Evolutionary conservation across 179 eudicot genomes (phyloP).

Genomic region (Carnegiea gigantea): DNA sequence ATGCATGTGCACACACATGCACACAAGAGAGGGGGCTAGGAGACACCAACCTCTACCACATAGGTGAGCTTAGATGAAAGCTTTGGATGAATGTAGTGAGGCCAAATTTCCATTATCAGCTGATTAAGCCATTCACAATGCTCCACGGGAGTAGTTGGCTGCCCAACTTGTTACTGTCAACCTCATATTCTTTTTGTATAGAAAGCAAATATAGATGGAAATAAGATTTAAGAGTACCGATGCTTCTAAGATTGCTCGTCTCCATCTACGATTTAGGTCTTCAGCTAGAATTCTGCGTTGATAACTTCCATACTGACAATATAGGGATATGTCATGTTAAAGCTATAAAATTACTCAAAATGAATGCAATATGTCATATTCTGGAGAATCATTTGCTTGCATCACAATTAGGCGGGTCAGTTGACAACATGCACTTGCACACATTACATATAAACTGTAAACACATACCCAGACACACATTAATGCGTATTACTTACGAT

Average conservation of each 20-base stretch:
- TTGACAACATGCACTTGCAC: too few relatives aligned
- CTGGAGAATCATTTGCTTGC: too few relatives aligned
- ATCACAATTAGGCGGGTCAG: too few relatives aligned
- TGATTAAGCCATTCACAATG: conserved; percentile 98
- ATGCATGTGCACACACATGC: neutral
- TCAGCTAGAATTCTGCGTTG: conserved; percentile 59
- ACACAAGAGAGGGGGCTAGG: neutral
- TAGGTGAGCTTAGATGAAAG: conserved; percentile 66
- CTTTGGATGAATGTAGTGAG: conserved; percentile 71
- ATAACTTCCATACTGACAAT: conserved; percentile 66
- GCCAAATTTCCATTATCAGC: conserved; percentile 79
- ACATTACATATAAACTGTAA: too few relatives aligned
- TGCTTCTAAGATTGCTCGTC: conserved; percentile 56
- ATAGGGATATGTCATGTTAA: conserved; percentile 22
- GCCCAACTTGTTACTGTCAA: conserved; percentile 24
- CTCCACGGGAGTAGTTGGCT: conserved; percentile 90
- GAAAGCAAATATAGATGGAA: neutral
- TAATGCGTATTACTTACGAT: neutral
- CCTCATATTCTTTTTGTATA: neutral
- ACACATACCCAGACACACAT: neutral
- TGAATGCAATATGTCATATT: too few relatives aligned
- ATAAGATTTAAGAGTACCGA: conserved; percentile 43
- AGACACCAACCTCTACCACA: conserved; percentile 67
- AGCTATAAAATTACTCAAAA: neutral
- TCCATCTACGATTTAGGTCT: conserved; percentile 88